Percentiles rank a stretch among this genome's conserved stretches.
Conservation (phyloP, 805 yeast species). For the Cyberlindnera veronae region DNA sequence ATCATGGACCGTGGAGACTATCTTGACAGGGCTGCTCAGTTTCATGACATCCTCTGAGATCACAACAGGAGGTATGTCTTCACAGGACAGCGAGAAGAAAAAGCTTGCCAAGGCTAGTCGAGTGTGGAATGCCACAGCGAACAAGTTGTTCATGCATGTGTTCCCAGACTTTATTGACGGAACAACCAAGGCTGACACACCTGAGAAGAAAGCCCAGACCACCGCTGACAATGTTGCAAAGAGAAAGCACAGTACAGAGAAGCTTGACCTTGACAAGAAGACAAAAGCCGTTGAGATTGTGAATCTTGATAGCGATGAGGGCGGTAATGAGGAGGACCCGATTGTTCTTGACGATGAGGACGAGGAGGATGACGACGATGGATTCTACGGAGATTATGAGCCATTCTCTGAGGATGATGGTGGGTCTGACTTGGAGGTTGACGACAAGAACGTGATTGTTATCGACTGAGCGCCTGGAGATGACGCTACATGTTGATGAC, state of each 20-base stretch:
- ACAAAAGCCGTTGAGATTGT: conserved; percentile 4
- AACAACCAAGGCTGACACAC: conserved; percentile 3
- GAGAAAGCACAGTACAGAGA: conserved; percentile 6
- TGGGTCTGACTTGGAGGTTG: conserved; percentile 2
- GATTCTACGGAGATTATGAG: conserved; percentile 9
- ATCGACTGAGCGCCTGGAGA: conserved; percentile 1
- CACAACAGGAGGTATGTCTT: conserved; percentile 76
- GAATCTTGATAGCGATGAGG: not conserved
- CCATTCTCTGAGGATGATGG: conserved; percentile 7
- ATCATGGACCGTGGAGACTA: conserved; percentile 88
- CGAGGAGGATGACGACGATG: conserved; percentile 8
- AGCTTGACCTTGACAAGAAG: conserved; percentile 2
- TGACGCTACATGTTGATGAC: not conserved
- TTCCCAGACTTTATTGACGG: conserved; percentile 45
- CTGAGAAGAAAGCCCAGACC: not conserved
- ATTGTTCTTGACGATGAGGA: conserved; percentile 10
- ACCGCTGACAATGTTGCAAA: not conserved
- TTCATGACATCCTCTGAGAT: conserved; percentile 84
- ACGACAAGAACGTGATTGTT: conserved; percentile 1
- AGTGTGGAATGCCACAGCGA: conserved; percentile 20
- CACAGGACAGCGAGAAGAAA: conserved; percentile 53
- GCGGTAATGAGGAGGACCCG: not conserved
- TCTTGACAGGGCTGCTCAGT: conserved; percentile 78
- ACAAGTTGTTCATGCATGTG: conserved; percentile 46
- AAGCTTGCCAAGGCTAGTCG: conserved; percentile 54